These are phyloP conservation scores for Scutellaria baicalensis DNA, from an alignment of 257 asterid genomes.

Conservation along the genomic window DNA sequence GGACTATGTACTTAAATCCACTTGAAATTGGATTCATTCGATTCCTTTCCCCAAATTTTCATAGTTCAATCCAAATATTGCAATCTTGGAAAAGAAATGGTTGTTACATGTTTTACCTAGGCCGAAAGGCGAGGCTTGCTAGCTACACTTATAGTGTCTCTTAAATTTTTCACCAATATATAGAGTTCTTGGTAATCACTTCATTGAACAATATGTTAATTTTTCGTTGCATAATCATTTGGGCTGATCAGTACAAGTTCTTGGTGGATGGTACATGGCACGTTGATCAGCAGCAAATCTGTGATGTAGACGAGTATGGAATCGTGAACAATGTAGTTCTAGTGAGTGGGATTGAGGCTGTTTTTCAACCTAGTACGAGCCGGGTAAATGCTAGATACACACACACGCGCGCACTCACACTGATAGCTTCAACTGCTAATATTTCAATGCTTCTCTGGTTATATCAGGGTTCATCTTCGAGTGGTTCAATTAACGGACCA, in stretches of 20 bases:
- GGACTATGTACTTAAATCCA: neutral
- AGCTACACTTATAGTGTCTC: too few relatives aligned
- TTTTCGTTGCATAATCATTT: too few relatives aligned
- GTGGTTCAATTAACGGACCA: conserved; percentile 12
- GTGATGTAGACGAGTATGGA: conserved; percentile 47
- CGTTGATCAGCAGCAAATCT: conserved; percentile 48
- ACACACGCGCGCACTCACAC: neutral
- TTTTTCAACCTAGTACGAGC: conserved; percentile 18
- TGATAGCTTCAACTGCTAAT: neutral
- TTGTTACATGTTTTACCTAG: too few relatives aligned
- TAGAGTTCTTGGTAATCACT: too few relatives aligned
- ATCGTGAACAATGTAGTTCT: conserved; percentile 38
- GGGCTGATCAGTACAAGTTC: conserved; percentile 47
- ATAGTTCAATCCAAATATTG: too few relatives aligned
- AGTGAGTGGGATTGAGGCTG: conserved; percentile 25
- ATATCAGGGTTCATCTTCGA: conserved; percentile 38
- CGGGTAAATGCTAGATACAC: neutral
- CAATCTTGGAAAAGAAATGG: too few relatives aligned
- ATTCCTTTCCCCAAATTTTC: too few relatives aligned
- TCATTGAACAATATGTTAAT: too few relatives aligned
- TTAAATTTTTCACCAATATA: too few relatives aligned
- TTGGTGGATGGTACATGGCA: conserved; percentile 62
- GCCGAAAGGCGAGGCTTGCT: too few relatives aligned
- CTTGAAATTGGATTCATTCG: neutral
- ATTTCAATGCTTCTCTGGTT: neutral